These are phyloP conservation scores for Fusarium torreyae DNA, from an alignment of 2,329 filamentous ascomycete genomes.

Conservation along the genomic window DNA sequence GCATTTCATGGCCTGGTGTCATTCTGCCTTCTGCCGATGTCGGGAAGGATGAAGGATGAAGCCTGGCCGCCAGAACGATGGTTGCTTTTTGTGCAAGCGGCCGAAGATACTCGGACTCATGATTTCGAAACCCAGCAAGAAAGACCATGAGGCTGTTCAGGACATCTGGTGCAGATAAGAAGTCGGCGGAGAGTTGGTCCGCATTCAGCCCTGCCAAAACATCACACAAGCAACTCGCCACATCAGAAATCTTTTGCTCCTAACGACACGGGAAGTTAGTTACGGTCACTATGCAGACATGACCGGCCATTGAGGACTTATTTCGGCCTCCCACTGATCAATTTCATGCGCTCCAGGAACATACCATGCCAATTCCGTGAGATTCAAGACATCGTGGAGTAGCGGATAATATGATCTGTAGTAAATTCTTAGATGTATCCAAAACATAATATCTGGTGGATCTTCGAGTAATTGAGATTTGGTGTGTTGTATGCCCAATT, in stretches of 20 bases:
- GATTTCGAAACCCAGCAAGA: conserved; percentile 39
- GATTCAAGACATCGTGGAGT: conserved; percentile 28
- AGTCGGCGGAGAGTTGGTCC: conserved; percentile 7
- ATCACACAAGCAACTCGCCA: conserved; percentile 44
- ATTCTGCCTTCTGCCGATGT: neutral
- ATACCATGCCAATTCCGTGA: conserved; percentile 46
- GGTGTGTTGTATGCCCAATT: neutral
- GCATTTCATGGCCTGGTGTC: neutral
- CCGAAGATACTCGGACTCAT: conserved; percentile 40
- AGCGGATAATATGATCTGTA: conserved; percentile 30
- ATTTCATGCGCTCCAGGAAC: conserved; percentile 2
- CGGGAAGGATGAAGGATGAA: conserved; percentile 4
- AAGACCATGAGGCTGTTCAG: conserved; percentile 42
- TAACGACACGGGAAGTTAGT: conserved; percentile 1
- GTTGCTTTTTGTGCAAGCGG: conserved; percentile 22
- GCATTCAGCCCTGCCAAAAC: conserved; percentile 15
- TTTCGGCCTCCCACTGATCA: neutral
- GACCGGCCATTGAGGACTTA: neutral
- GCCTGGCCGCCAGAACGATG: conserved; percentile 9
- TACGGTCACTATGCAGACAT: neutral
- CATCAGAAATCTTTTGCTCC: conserved; percentile 45
- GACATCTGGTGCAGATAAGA: conserved; percentile 16
- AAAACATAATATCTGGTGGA: conserved; percentile 8
- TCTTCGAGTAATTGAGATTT: neutral
- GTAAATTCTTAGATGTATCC: conserved; percentile 31